Evolutionary conservation across 1,139 yeast genomes (phyloP).

Genomic region (Yamadazyma oceani): DNA sequence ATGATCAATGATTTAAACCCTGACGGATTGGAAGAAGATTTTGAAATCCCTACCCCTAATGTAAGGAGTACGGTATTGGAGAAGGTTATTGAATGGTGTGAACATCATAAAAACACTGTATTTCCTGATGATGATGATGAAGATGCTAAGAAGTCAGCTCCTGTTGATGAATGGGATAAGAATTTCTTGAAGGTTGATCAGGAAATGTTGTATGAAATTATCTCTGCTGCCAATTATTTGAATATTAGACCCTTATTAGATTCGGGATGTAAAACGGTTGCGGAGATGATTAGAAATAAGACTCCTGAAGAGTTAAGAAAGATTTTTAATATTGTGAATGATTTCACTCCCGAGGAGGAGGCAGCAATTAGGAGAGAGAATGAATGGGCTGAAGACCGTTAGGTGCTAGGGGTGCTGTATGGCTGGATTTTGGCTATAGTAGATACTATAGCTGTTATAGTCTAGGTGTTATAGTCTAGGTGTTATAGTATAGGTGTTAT

Average conservation of each 20-base stretch:
- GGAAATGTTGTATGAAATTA: slow-evolving; percentile 96
- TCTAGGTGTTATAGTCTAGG: too few species aligned
- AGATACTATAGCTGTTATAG: too few species aligned
- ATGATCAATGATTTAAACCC: slow-evolving; percentile 82
- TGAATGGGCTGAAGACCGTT: slow-evolving; percentile 94
- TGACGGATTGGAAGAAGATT: slow-evolving; percentile 58
- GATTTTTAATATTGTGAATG: slow-evolving; percentile 90
- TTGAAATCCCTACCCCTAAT: slow-evolving; percentile 90
- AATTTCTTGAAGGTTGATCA: slow-evolving; percentile 95
- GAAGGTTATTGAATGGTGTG: slow-evolving; percentile 96
- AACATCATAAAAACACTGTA: slow-evolving; percentile 85
- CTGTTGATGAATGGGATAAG: slow-evolving; percentile 95
- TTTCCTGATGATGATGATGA: slow-evolving; percentile 76
- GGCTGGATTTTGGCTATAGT: too few species aligned
- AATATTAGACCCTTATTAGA: slow-evolving; percentile 91
- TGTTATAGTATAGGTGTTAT: too few species aligned
- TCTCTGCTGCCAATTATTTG: slow-evolving; percentile 91
- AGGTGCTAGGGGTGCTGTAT: too few species aligned
- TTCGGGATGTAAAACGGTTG: slow-evolving; percentile 96
- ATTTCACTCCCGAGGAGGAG: slow-evolving; percentile 97
- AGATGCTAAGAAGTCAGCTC: slow-evolving; percentile 79
- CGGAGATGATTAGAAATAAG: slow-evolving; percentile 96
- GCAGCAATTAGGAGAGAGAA: slow-evolving; percentile 96
- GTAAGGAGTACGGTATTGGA: slow-evolving; percentile 84
- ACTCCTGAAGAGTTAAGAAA: slow-evolving; percentile 95